A percentile compares a stretch with the other conserved stretches of the same genome.
Evolutionary conservation across 371 early-diverging fungal genomes (phyloP).

Genomic region (Mucor indicus): DNA sequence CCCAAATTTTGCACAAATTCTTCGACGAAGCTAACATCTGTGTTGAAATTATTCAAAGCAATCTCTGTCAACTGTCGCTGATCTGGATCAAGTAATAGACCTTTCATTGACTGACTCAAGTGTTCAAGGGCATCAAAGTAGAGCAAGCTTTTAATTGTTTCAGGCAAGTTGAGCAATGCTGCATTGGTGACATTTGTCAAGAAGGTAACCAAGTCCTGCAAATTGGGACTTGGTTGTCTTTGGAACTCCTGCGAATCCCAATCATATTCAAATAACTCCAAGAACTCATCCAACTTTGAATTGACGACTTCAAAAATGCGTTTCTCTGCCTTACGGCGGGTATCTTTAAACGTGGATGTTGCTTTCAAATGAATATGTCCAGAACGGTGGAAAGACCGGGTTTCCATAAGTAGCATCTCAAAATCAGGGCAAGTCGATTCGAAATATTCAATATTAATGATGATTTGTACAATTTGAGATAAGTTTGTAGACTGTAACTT

Average conservation of each 20-base stretch:
- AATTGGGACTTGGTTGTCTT: conserved; percentile 58
- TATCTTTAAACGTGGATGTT: conserved; percentile 69
- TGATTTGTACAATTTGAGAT: conserved; percentile 79
- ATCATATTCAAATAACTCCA: conserved; percentile 81
- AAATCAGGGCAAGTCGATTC: conserved; percentile 76
- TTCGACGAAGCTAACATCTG: conserved; percentile 75
- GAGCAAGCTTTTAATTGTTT: conserved; percentile 62
- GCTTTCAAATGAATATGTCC: conserved; percentile 69
- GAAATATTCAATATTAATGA: conserved; percentile 80
- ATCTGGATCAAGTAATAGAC: conserved; percentile 54
- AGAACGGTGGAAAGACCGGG: conserved; percentile 56
- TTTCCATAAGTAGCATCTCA: conserved; percentile 73
- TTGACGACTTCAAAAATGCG: conserved; percentile 80
- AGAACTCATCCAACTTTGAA: conserved; percentile 77
- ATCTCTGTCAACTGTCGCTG: conserved; percentile 61
- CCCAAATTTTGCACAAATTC: conserved; percentile 64
- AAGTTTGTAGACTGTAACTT: conserved; percentile 68
- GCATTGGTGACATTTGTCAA: conserved; percentile 69
- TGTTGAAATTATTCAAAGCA: conserved; percentile 66
- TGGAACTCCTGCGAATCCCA: conserved; percentile 57
- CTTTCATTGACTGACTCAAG: conserved; percentile 66
- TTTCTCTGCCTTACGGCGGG: conserved; percentile 70
- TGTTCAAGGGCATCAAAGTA: conserved; percentile 80
- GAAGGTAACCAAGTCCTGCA: conserved; percentile 73
- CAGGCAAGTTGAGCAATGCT: conserved; percentile 68